Percentiles rank a stretch among this genome's conserved stretches.
Evolutionary conservation across 192 early-diverging fungal species (phyloP).

Genomic region (Linderina pennispora): DNA sequence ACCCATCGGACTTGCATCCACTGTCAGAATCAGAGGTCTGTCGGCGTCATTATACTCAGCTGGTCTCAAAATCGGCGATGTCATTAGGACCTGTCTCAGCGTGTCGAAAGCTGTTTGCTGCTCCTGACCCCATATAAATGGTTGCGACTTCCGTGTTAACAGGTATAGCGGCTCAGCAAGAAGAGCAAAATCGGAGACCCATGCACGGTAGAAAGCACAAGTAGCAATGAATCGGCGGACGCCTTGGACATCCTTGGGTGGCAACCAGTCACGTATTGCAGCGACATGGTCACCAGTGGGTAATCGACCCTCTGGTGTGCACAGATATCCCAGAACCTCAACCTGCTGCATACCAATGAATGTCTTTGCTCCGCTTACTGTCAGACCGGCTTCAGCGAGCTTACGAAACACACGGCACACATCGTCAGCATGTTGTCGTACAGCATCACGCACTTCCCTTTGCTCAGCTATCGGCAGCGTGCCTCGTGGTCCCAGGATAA

Average conservation of each 20-base stretch:
- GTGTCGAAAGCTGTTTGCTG: not conserved
- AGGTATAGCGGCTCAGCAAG: not conserved
- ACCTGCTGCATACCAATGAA: not conserved
- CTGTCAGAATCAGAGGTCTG: conserved; percentile 1
- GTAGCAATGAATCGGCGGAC: not conserved
- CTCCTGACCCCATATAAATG: not conserved
- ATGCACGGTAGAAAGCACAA: not conserved
- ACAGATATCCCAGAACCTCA: not conserved
- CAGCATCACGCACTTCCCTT: not conserved
- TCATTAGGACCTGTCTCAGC: not conserved
- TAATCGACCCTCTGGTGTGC: not conserved
- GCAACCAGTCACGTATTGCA: not conserved
- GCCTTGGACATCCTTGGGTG: not conserved
- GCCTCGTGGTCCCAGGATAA: not conserved
- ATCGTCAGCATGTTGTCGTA: not conserved
- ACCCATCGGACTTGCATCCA: not conserved
- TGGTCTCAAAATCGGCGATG: not conserved
- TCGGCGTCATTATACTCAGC: not conserved
- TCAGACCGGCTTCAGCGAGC: not conserved
- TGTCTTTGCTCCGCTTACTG: not conserved
- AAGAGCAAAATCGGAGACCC: not conserved
- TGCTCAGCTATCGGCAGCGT: not conserved
- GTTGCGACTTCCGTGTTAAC: not conserved
- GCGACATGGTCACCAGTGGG: not conserved
- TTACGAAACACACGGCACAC: not conserved